Evolutionary conservation across 805 yeast genomes (phyloP).

Genomic region (Sugiyamaella qingdaonensis): DNA sequence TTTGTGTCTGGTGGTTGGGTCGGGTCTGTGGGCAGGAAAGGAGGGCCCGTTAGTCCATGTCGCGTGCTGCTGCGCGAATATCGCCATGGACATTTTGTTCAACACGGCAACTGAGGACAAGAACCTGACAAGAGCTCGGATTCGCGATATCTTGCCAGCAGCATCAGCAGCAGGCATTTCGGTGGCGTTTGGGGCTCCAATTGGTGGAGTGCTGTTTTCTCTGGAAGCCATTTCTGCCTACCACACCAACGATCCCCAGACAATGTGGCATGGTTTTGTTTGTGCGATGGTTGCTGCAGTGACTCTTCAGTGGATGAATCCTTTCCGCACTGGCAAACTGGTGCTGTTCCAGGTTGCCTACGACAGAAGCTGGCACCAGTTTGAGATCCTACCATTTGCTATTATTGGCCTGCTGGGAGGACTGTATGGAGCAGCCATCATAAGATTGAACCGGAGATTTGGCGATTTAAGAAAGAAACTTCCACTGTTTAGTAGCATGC

Average conservation of each 20-base stretch:
- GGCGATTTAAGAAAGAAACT: conserved; percentile 30
- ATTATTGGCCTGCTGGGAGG: conserved; percentile 70
- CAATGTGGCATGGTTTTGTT: conserved; percentile 82
- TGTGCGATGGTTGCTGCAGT: conserved; percentile 72
- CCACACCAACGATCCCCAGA: conserved; percentile 51
- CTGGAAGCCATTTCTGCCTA: conserved; percentile 58
- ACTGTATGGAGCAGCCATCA: conserved; percentile 52
- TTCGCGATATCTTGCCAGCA: conserved; percentile 63
- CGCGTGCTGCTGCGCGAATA: conserved; percentile 54
- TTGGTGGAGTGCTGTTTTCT: conserved; percentile 81
- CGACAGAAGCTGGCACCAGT: conserved; percentile 64
- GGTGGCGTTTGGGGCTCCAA: conserved; percentile 81
- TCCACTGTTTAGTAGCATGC: conserved; percentile 19
- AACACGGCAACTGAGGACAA: not conserved
- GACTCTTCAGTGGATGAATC: conserved; percentile 48
- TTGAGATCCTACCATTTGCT: conserved; percentile 72
- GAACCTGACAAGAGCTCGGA: conserved; percentile 24
- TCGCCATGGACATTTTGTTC: conserved; percentile 28
- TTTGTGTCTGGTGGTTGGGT: conserved; percentile 60
- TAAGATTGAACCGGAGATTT: conserved; percentile 41
- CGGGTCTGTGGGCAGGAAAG: conserved; percentile 79
- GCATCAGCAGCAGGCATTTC: conserved; percentile 82
- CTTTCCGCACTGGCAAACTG: conserved; percentile 47
- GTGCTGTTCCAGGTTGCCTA: conserved; percentile 65
- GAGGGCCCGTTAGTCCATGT: conserved; percentile 87